Base-by-base conservation (phyloP, 495 filamentous ascomycete species). In the Hyaloscypha hepaticicola region DNA sequence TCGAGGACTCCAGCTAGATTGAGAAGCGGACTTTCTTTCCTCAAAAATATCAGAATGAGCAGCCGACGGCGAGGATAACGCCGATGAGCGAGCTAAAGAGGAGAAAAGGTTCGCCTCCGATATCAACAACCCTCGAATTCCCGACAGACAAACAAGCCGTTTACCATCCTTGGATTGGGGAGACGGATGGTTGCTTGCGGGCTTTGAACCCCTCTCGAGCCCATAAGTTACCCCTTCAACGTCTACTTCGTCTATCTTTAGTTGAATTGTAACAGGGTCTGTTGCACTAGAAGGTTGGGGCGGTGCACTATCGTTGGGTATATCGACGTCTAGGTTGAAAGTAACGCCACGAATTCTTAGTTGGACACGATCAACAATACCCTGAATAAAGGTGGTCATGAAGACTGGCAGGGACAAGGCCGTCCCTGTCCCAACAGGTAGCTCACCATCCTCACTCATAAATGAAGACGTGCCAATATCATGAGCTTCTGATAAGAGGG, bases 351-450 rank as follows among this genome's bases (percentile, higher is more conserved):
- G 82, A 45, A 97, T 81, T 31, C 79, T 80, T 21, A 97, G 75
- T 74, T 92, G 83, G 26, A 96, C 75, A 45, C 93, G 85, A 71
- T 97, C 92, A 33, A 85, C 79, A 61, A 97, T 85, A 5, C 92
- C 92, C 72, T 92, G 88, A 0, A 98, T 74, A 69, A 96, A 94
- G 26, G 83, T 87, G 11, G 91, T 87, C 16, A 99, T 79, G 68
- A 97, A 94, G 3, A 77, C 84, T 11, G 96, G 96, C 8, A 98
- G 76, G 2, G 88, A 88, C 16, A 96, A 70, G 0, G 81, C 77
- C 62, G 91, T 87, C 16, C 89, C 91, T 49, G 87, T 87, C 22
- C 96, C 96, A 24, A 89, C 67, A 1, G 84, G 79, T 19, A 81
- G 74, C n/a, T 90, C 87, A 27, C 86, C 86, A 59, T 87, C 81